Base-by-base conservation (phyloP, 768 basidiomycete species). In the Tephrocybe sp. region DNA sequence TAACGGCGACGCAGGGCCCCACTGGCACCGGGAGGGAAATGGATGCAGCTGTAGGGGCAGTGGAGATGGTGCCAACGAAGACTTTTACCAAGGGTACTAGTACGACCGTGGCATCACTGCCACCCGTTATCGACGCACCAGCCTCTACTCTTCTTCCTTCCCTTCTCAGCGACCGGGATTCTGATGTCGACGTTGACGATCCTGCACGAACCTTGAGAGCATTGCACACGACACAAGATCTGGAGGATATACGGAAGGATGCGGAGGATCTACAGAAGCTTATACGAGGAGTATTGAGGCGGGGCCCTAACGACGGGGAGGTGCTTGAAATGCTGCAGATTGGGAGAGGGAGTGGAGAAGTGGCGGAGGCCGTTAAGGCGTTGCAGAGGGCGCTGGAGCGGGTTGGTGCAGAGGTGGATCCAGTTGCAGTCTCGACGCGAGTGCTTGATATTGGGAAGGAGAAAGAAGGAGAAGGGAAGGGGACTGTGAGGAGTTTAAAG, bases 291-390 rank as follows among this genome's bases (percentile, higher is more conserved):
- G 84, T 85, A 12, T 68, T 87, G 23, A 70, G 74, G 45, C 71
- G 78, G 5, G 77, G 77, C 26, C 26, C 26, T 48, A 83, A 71
- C 55, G 89, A 90, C 59, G 77, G 71, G 8, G 78, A 82, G 56
- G 81, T 89, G 75, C 67, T 88, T 30, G 69, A 74, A 16, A 75
- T 84, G 1, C 69, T 89, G 35, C 80, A 86, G 55, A 77, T 85
- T 39, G 74, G 74, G 31, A 70, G 81, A 40, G 78, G 80, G 39
- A 70, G 81, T 40, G 78, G 80, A 39, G 85, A 89, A 63, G 84
- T 89, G 77, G 84, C 85, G 1, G 89, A 92, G 64, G 87, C 87
- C 11, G 82, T 90, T 64, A 89, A 88, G 69, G 84, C 89, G 4
- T 72, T 92, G 14, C 88, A 89, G 67, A 69, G 89, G 19, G 82